Evolutionary conservation across 2,329 filamentous ascomycete species (phyloP), one percentile per base, ranked within the genome.

Genomic region (Trichoderma hamatum): DNA sequence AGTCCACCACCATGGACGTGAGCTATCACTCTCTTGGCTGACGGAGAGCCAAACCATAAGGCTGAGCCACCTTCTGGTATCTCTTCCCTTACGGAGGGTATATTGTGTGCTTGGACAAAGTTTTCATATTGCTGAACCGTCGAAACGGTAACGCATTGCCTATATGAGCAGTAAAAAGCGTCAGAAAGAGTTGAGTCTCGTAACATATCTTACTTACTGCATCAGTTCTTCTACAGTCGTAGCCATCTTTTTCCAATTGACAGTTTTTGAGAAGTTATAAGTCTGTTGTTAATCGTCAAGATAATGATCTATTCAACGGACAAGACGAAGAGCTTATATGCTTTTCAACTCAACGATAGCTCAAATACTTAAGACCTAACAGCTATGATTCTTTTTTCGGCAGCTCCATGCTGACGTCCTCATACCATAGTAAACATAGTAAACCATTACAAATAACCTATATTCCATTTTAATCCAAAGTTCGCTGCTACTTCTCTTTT

Each of bases 11-110:
- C 51, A 30, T 32, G 63, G 16, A 66, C 56, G 51, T 66, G 49
- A 28, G n/a, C 63, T 11, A 66, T 32, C 16, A 66, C 63, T 51
- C 36, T 58, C 9, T 43, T 58, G 14, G 63, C 63, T 46, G 63
- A 56, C 21, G 26, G 21, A 14, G 51, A 66, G n/a, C 63, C 63
- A 13, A 66, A 66, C 63, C 63, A 66, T 5, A 49, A 30, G 11
- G 49, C 34, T 13, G 62, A 65, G 49, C 62, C 32, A n/a, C 49
- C 62, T 34, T 24, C 56, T 28, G 34, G 56, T 9, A 26, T 28
- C 16, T 46, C 43, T 46, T 46, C 2, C 9, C 43, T 46, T 11
- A 21, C 19, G 19, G 43, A 46, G 10, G 43, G 43, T 11, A 46
- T 21, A 46, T 16, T 19, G 19, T 46, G 43, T 9, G 16, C 43